Conservation (phyloP, 2,329 filamentous ascomycete genomes). For the Paecilomyces dactylethromorphus region DNA sequence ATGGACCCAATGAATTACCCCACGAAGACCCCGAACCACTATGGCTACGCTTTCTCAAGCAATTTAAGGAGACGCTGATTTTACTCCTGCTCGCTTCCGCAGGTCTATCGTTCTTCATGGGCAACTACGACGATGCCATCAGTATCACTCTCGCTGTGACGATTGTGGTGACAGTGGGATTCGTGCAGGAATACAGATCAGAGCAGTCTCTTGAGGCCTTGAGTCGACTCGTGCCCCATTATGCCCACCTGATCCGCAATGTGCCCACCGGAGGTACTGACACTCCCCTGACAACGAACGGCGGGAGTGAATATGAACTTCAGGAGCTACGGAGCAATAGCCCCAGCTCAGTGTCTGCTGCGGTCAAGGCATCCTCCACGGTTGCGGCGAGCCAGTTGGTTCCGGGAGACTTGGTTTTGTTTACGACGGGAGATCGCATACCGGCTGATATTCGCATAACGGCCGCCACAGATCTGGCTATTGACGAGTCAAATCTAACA, state of each 20-base stretch:
- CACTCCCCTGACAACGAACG: conserved; percentile 10
- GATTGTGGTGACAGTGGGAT: conserved; percentile 93
- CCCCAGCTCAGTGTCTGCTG: conserved; percentile 53
- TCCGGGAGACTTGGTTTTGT: conserved; percentile 85
- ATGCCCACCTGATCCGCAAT: conserved; percentile 83
- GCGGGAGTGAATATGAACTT: conserved; percentile 42
- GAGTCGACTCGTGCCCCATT: conserved; percentile 88
- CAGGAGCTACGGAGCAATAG: conserved; percentile 40
- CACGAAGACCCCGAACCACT: conserved; percentile 89
- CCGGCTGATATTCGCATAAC: conserved; percentile 95
- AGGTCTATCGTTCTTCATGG: conserved; percentile 78
- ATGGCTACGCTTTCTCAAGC: conserved; percentile 91
- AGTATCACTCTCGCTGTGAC: conserved; percentile 95
- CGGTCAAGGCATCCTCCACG: conserved; percentile 70
- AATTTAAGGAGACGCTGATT: conserved; percentile 95
- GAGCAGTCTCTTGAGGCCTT: conserved; percentile 96
- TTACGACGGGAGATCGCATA: conserved; percentile 92
- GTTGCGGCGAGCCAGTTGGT: conserved; percentile 84
- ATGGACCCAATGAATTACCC: conserved; percentile 90
- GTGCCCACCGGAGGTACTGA: conserved; percentile 18
- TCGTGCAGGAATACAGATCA: conserved; percentile 94
- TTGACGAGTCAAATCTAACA: conserved; percentile 94
- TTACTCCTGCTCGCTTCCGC: conserved; percentile 85
- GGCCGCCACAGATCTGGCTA: conserved; percentile 78
- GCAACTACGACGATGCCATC: conserved; percentile 89